These are phyloP conservation scores for Lasiodiplodia gonubiensis DNA, from an alignment of 2,329 filamentous ascomycete species.

Conservation along the genomic window DNA sequence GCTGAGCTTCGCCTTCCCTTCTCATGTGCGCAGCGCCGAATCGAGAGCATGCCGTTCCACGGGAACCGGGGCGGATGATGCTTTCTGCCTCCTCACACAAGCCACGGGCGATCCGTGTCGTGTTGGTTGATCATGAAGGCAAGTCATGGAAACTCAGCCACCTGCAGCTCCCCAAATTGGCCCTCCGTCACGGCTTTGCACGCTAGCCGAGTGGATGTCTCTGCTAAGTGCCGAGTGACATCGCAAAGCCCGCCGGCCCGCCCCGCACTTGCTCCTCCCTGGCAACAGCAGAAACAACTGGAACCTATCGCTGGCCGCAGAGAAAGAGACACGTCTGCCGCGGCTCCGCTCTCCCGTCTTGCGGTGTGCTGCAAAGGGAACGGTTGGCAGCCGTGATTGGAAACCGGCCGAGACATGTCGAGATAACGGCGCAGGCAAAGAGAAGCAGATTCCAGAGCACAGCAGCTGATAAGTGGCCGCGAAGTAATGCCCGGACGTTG, in stretches of 20 bases:
- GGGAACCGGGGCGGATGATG: neutral
- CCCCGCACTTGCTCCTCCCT: conserved; percentile 2
- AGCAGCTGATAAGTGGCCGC: conserved; percentile 7
- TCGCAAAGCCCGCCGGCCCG: conserved; percentile 9
- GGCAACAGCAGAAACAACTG: conserved; percentile 7
- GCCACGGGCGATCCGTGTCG: conserved; percentile 9
- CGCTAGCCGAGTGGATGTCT: neutral
- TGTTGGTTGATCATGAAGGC: conserved; percentile 20
- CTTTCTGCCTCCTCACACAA: neutral
- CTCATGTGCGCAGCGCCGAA: neutral
- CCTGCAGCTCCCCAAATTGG: neutral
- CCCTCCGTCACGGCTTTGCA: neutral
- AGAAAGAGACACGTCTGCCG: conserved; percentile 1
- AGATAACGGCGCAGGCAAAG: conserved; percentile 15
- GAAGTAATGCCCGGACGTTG: conserved; percentile 1
- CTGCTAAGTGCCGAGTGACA: conserved; percentile 13
- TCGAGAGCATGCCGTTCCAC: conserved; percentile 8
- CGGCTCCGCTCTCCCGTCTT: neutral
- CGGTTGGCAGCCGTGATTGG: neutral
- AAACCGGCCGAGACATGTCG: neutral
- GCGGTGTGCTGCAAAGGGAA: conserved; percentile 16
- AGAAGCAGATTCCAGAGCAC: neutral
- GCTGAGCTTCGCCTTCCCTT: neutral
- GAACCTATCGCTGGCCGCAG: neutral
- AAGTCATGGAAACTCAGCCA: conserved; percentile 18